phyloP scores from a whole-genome alignment of 257 asterid genomes.

The Verbena officinalis region DNA sequence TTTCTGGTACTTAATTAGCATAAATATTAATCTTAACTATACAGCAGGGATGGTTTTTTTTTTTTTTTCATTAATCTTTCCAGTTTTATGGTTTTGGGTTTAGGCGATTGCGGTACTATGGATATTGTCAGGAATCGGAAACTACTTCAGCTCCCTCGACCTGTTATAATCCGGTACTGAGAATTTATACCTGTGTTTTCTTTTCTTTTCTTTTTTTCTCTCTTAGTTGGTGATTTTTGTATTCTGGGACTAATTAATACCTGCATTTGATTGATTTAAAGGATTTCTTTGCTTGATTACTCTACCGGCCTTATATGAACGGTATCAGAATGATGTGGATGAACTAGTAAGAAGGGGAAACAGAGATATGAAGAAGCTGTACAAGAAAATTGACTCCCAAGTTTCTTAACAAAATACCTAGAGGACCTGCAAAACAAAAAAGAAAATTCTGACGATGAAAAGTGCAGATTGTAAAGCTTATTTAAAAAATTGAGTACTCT shows the following conservation, averaged over 20 bases:
- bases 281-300: constrained; percentile 63
- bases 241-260: not conserved
- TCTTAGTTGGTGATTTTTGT: not conserved
- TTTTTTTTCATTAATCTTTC: too few species aligned
- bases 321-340: constrained; percentile 73
- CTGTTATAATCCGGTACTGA: constrained; percentile 58
- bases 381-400: constrained; percentile 56
- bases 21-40: too few species aligned
- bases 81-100: not conserved
- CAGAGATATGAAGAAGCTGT: constrained; percentile 61
- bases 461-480: too few species aligned
- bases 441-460: constrained; percentile 41
- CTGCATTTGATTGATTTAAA: not conserved
- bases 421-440: constrained; percentile 75
- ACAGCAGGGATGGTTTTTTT: too few species aligned
- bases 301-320: constrained; percentile 71
- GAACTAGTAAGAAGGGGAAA: constrained; percentile 57
- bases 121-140: constrained; percentile 70
- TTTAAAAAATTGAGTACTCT: too few species aligned
- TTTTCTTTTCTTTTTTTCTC: not conserved
- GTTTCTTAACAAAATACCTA: constrained; percentile 83
- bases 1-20: constrained; percentile 46
- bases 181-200: not conserved
- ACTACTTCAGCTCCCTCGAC: constrained; percentile 68
- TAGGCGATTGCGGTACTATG: constrained; percentile 67